These are phyloP conservation scores for Podila epicladia DNA, from an alignment of 192 early-diverging fungal species.

Conservation along the genomic window DNA sequence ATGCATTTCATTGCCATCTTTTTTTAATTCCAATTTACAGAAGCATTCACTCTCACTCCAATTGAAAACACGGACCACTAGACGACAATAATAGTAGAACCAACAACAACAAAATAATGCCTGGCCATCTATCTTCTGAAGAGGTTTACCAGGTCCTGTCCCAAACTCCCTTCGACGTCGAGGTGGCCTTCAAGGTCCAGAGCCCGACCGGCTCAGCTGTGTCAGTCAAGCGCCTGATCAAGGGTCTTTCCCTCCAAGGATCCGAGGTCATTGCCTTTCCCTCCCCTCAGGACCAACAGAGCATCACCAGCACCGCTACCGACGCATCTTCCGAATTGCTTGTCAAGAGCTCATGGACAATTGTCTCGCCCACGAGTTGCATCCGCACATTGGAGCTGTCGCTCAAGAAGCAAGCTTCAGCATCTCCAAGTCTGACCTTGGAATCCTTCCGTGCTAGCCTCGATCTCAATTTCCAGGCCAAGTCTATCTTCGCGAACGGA, in stretches of 20 bases:
- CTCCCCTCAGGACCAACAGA: neutral
- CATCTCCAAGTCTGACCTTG: conserved; percentile 1
- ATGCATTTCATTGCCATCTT: no score
- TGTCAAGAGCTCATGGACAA: conserved; percentile 1
- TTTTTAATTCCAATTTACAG: no score
- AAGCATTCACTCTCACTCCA: no score
- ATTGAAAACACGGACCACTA: neutral
- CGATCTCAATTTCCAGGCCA: neutral
- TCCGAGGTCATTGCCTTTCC: neutral
- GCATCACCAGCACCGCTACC: neutral
- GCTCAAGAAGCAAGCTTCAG: neutral
- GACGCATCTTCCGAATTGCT: neutral
- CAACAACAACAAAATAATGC: neutral
- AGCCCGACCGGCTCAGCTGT: no score
- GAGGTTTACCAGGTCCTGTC: conserved; percentile 15
- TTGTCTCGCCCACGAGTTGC: neutral
- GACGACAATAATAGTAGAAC: neutral
- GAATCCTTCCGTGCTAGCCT: conserved; percentile 16
- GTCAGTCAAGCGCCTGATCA: neutral
- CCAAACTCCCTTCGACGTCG: conserved; percentile 8
- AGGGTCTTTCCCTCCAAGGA: neutral
- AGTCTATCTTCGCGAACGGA: conserved; percentile 56
- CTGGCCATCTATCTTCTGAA: conserved; percentile 7
- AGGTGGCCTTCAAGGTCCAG: neutral
- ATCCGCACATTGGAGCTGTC: conserved; percentile 30